These are phyloP conservation scores for Rasamsonia emersonii DNA, from an alignment of 2,329 filamentous ascomycete species.

Conservation along the genomic window DNA sequence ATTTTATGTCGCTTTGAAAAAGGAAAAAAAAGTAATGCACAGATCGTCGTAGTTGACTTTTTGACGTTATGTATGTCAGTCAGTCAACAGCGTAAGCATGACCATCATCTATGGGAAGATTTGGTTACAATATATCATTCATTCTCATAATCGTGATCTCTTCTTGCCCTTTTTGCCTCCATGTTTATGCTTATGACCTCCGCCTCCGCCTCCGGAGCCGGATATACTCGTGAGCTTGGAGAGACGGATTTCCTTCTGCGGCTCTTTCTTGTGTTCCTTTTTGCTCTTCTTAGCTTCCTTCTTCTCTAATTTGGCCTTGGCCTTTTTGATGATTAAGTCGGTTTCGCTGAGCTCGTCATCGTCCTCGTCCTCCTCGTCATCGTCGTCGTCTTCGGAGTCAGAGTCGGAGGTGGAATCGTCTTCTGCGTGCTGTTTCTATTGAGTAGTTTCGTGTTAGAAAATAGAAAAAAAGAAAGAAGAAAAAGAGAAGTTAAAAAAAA, in stretches of 20 bases:
- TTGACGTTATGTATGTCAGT: too few relatives aligned
- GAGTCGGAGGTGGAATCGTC: neutral
- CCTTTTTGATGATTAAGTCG: slow-evolving; percentile 13
- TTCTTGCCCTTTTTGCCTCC: slow-evolving; percentile 6
- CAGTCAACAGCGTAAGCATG: too few relatives aligned
- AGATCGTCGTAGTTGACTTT: too few relatives aligned
- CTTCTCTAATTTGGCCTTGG: slow-evolving; percentile 11
- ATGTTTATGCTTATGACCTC: too few relatives aligned
- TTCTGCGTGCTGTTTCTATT: neutral
- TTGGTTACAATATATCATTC: too few relatives aligned
- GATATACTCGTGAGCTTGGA: slow-evolving; percentile 24
- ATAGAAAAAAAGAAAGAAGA: slow-evolving; percentile 1
- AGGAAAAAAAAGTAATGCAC: too few relatives aligned
- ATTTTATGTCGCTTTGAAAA: too few relatives aligned
- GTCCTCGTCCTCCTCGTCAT: slow-evolving; percentile 4
- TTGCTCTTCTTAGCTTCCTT: slow-evolving; percentile 9
- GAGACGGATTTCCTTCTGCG: slow-evolving; percentile 11
- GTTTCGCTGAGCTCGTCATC: slow-evolving; percentile 9
- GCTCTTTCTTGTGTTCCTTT: slow-evolving; percentile 10
- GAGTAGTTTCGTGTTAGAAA: neutral
- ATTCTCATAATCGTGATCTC: too few relatives aligned
- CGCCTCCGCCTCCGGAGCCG: slow-evolving; percentile 11
- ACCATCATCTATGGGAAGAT: too few relatives aligned
- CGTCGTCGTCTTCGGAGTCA: slow-evolving; percentile 11
- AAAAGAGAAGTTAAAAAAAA: neutral